phyloP scores from a whole-genome alignment of 352 stramenopile genomes.

The Phytopythium oedochilum region DNA sequence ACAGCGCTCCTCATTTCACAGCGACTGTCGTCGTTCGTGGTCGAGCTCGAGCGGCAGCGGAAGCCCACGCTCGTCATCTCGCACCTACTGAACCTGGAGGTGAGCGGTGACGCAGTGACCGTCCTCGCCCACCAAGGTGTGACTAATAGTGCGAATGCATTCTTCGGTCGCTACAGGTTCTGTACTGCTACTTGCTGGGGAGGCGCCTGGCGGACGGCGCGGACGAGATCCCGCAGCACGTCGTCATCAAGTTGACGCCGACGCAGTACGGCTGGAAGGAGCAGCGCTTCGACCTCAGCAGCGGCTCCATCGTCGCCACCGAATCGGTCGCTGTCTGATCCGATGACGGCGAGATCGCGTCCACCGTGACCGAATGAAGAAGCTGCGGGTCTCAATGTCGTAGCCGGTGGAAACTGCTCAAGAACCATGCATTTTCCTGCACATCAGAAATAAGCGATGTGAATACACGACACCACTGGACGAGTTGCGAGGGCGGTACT shows the following conservation, averaged over 20 bases:
- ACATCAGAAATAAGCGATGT: neutral
- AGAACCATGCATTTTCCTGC: slow-evolving; percentile 55
- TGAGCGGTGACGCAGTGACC: slow-evolving; percentile 1
- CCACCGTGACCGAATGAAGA: neutral
- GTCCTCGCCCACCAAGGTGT: no score
- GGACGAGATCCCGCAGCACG: slow-evolving; percentile 34
- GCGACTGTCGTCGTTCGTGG: slow-evolving; percentile 41
- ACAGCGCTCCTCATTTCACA: no score
- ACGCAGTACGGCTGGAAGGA: slow-evolving; percentile 46
- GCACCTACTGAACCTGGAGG: slow-evolving; percentile 37
- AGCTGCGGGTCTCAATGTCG: slow-evolving; percentile 9
- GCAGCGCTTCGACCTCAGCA: slow-evolving; percentile 34
- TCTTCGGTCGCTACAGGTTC: slow-evolving; percentile 8
- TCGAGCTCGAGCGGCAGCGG: slow-evolving; percentile 36
- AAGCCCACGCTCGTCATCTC: slow-evolving; percentile 37
- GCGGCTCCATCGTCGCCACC: neutral
- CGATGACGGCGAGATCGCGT: neutral
- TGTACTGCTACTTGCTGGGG: slow-evolving; percentile 40
- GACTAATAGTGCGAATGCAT: neutral
- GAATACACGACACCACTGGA: neutral
- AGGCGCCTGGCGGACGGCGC: slow-evolving; percentile 19
- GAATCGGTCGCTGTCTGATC: neutral
- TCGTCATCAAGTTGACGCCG: slow-evolving; percentile 40
- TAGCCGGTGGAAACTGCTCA: slow-evolving; percentile 59
- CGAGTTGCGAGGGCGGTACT: neutral